A percentile compares a stretch with the other conserved stretches of the same genome.
Conservation (phyloP, 208 protist genomes). For the Trypanosoma melophagium region DNA sequence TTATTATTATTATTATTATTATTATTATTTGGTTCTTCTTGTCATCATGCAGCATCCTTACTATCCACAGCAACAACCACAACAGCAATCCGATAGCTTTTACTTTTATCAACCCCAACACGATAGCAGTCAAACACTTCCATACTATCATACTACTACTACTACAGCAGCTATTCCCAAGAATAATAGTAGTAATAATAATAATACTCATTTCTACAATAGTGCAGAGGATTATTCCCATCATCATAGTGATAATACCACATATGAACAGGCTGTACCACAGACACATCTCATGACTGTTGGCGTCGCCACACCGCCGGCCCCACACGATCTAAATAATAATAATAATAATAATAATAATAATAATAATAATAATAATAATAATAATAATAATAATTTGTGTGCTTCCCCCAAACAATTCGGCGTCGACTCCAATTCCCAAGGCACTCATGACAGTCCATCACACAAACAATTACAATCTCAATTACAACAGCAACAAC, state of each 20-base stretch:
- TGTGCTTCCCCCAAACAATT: constrained; percentile 16
- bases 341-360: constrained; percentile 1
- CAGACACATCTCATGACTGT: too few relatives aligned
- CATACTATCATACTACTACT: background rate
- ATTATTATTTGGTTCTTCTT: background rate
- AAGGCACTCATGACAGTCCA: too few relatives aligned
- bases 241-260: too few relatives aligned
- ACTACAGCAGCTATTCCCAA: background rate
- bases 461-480: background rate
- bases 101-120: constrained; percentile 8
- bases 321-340: too few relatives aligned
- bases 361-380: too few relatives aligned
- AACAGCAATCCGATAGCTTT: constrained; percentile 16
- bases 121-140: background rate
- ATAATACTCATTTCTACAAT: constrained; percentile 5
- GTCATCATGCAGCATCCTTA: too few relatives aligned
- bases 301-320: background rate
- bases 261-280: too few relatives aligned
- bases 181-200: background rate
- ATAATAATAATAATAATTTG: background rate
- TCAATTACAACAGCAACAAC: background rate
- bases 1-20: constrained; percentile 2
- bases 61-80: constrained; percentile 17
- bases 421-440: too few relatives aligned
- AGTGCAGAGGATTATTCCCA: constrained; percentile 3